A percentile compares a stretch with the other conserved stretches of the same genome.
Conservation (phyloP, 2,329 filamentous ascomycete genomes). For the Aspergillus sp. region DNA sequence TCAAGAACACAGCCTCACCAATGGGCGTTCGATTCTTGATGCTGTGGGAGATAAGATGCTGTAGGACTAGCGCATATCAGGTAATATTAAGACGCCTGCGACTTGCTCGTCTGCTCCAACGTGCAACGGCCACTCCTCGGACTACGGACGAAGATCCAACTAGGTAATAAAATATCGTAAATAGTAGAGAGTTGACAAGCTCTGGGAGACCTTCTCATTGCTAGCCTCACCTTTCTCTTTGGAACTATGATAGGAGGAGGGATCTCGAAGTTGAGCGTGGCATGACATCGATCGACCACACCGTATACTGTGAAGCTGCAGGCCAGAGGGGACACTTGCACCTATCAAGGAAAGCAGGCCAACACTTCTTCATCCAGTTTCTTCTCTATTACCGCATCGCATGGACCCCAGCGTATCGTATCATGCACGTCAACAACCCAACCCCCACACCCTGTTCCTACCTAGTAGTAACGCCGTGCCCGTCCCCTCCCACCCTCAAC, state of each 20-base stretch:
- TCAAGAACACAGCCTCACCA: not conserved
- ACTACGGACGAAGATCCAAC: too few relatives aligned
- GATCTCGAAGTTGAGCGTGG: not conserved
- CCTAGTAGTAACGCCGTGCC: too few relatives aligned
- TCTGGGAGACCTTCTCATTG: not conserved
- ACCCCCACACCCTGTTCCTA: not conserved
- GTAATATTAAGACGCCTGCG: too few relatives aligned
- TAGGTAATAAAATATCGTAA: slow-evolving; percentile 1
- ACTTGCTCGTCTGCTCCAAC: not conserved
- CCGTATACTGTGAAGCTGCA: not conserved
- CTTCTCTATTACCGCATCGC: not conserved
- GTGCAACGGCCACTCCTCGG: not conserved
- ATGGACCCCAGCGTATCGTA: not conserved
- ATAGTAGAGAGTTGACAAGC: not conserved
- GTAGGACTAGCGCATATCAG: not conserved
- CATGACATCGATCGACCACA: not conserved
- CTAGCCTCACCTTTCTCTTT: slow-evolving; percentile 3
- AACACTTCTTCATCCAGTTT: not conserved
- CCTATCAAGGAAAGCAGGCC: not conserved
- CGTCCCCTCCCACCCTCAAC: too few relatives aligned
- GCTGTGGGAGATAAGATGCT: slow-evolving; percentile 12
- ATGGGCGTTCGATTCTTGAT: not conserved
- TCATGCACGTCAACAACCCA: not conserved
- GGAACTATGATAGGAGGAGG: not conserved
- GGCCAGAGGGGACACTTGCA: not conserved